A percentile compares a stretch with the other conserved stretches of the same genome.
Evolutionary conservation across 208 protist genomes (phyloP).

Genomic region (Leishmania turanica): DNA sequence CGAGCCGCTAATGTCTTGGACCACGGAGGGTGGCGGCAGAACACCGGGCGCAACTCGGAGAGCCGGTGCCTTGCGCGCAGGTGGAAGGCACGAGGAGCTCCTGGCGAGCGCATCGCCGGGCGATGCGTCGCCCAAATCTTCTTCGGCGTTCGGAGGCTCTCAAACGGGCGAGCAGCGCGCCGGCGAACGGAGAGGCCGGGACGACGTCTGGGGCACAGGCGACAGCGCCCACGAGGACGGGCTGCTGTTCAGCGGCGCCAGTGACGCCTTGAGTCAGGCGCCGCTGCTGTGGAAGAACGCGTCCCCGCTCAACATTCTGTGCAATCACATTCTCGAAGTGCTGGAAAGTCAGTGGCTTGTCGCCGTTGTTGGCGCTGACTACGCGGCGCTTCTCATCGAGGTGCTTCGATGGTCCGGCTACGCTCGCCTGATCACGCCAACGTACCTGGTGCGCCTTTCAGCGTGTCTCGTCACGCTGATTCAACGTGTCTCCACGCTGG

Average conservation of each 20-base stretch:
- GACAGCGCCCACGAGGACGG: neutral
- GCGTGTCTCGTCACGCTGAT: conserved; percentile 46
- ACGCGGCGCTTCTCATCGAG: conserved; percentile 50
- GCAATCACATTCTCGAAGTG: conserved; percentile 70
- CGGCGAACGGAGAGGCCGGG: neutral
- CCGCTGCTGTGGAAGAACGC: conserved; percentile 81
- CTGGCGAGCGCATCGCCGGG: neutral
- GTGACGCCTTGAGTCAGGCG: conserved; percentile 11
- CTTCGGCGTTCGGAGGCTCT: neutral
- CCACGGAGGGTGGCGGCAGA: neutral
- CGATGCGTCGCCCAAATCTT: neutral
- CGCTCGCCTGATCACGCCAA: conserved; percentile 40
- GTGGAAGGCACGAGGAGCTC: neutral
- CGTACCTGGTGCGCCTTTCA: conserved; percentile 40
- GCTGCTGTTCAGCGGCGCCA: neutral
- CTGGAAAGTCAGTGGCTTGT: conserved; percentile 60
- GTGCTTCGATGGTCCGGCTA: conserved; percentile 61
- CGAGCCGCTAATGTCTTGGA: conserved; percentile 16
- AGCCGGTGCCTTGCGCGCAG: neutral
- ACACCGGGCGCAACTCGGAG: neutral
- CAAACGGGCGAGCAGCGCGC: neutral
- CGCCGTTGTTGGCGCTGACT: conserved; percentile 62
- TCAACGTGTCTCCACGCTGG: conserved; percentile 30
- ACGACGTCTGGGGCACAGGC: neutral
- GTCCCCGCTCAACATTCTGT: conserved; percentile 50